Percentiles rank a stretch among this genome's conserved stretches.
Conservation (phyloP, 2,329 filamentous ascomycete genomes). For the Eurotiales sp. region DNA sequence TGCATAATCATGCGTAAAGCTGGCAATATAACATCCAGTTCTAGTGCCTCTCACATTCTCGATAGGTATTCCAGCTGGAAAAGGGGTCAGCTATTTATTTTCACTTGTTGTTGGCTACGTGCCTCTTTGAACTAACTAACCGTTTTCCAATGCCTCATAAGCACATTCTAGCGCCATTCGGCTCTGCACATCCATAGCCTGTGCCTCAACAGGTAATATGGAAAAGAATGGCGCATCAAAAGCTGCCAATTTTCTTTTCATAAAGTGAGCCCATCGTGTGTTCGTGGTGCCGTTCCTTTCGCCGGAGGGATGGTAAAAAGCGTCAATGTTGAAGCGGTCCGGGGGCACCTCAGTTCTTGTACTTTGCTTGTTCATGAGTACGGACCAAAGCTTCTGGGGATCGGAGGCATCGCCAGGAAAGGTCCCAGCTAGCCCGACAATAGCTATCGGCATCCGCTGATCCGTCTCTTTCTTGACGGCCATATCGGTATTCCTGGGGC, state of each 20-base stretch:
- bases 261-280: background rate
- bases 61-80: conserved; percentile 24
- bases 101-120: too few species aligned
- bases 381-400: conserved; percentile 5
- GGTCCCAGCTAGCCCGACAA: conserved; percentile 12
- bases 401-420: conserved; percentile 7
- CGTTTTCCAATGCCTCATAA: conserved; percentile 36
- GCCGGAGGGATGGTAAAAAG: conserved; percentile 15
- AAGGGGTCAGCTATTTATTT: too few species aligned
- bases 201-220: conserved; percentile 7
- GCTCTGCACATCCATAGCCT: conserved; percentile 14
- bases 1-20: conserved; percentile 11
- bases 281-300: conserved; percentile 24
- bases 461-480: too few species aligned
- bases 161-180: conserved; percentile 9
- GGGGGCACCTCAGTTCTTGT: background rate
- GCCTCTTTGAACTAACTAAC: conserved; percentile 21
- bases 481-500: too few species aligned
- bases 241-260: background rate
- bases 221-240: conserved; percentile 15
- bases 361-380: conserved; percentile 11
- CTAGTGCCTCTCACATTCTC: conserved; percentile 24
- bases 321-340: conserved; percentile 7
- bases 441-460: conserved; percentile 11
- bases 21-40: conserved; percentile 13